Evolutionary conservation across 176 grass and related monocot species (phyloP).

Genomic region (Oryza meridionalis): DNA sequence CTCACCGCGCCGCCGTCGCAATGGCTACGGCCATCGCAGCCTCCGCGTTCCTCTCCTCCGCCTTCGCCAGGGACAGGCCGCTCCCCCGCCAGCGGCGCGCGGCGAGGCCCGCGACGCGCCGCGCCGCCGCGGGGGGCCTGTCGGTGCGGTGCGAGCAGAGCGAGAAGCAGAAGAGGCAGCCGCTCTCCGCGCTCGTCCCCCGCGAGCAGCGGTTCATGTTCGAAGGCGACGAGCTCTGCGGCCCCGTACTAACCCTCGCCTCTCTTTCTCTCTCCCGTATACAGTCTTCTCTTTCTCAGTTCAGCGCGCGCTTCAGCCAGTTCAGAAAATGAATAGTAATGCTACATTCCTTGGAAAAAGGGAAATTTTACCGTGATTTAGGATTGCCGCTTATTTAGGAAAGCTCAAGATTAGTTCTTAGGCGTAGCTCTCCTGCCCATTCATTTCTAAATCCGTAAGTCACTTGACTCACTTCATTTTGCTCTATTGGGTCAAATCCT

Average conservation of each 20-base stretch:
- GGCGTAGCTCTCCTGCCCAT: neutral
- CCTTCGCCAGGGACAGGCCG: slow-evolving; percentile 32
- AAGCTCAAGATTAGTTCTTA: slow-evolving; percentile 9
- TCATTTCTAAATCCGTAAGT: neutral
- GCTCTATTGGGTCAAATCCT: neutral
- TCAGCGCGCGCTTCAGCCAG: neutral
- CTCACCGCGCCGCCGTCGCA: slow-evolving; percentile 4
- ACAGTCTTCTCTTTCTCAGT: neutral
- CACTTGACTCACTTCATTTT: neutral
- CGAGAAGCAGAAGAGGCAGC: slow-evolving; percentile 56
- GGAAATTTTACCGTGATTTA: neutral
- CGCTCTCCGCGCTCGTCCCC: slow-evolving; percentile 47
- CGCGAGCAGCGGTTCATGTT: slow-evolving; percentile 80
- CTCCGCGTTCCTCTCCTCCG: slow-evolving; percentile 50
- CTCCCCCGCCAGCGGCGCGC: slow-evolving; percentile 29
- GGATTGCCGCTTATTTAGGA: neutral
- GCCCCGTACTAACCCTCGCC: slow-evolving; percentile 40
- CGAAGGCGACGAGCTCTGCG: slow-evolving; percentile 66
- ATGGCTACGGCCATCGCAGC: slow-evolving; percentile 66
- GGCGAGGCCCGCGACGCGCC: slow-evolving; percentile 31
- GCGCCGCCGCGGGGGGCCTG: slow-evolving; percentile 32
- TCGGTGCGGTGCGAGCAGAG: slow-evolving; percentile 61
- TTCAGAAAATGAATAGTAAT: neutral
- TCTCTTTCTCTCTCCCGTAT: neutral
- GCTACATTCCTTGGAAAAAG: neutral